Conservation (phyloP, 192 early-diverging fungal species). For the Spizellomyces punctatus region DNA sequence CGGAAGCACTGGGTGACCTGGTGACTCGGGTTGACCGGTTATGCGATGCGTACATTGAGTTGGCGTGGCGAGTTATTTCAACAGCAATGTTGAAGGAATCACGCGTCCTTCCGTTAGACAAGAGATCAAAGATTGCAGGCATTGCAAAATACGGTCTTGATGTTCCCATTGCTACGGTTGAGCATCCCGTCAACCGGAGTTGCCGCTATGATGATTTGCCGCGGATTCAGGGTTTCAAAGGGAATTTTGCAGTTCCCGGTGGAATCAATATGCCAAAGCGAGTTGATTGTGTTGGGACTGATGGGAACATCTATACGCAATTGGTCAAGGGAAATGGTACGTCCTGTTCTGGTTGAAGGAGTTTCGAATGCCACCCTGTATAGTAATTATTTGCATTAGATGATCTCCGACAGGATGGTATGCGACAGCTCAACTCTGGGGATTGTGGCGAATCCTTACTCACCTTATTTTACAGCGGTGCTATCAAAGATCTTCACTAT, state of each 20-base stretch:
- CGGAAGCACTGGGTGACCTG: constrained; percentile 23
- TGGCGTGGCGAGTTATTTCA: constrained; percentile 28
- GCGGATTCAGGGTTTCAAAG: constrained; percentile 37
- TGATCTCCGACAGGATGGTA: constrained; percentile 75
- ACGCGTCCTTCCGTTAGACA: constrained; percentile 21
- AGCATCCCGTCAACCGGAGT: constrained; percentile 30
- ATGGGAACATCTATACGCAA: constrained; percentile 46
- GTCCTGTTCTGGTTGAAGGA: not conserved
- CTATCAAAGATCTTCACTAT: constrained; percentile 69
- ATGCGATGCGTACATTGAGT: constrained; percentile 50
- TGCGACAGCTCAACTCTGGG: not conserved
- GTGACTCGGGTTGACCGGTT: constrained; percentile 40
- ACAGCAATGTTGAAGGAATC: constrained; percentile 3
- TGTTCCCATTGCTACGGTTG: constrained; percentile 43
- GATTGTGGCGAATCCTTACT: not conserved
- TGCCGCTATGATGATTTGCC: constrained; percentile 38
- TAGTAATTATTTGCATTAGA: constrained; percentile 39
- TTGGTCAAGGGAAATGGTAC: constrained; percentile 50
- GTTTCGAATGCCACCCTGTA: not conserved
- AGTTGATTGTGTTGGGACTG: constrained; percentile 36
- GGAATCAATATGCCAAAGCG: constrained; percentile 56
- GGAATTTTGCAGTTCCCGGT: constrained; percentile 37
- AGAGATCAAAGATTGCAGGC: constrained; percentile 14
- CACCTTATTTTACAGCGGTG: constrained; percentile 35
- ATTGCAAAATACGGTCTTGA: constrained; percentile 27